Evolutionary conservation across 2,329 filamentous ascomycete species (phyloP).

Genomic region (Penicillium sp.): DNA sequence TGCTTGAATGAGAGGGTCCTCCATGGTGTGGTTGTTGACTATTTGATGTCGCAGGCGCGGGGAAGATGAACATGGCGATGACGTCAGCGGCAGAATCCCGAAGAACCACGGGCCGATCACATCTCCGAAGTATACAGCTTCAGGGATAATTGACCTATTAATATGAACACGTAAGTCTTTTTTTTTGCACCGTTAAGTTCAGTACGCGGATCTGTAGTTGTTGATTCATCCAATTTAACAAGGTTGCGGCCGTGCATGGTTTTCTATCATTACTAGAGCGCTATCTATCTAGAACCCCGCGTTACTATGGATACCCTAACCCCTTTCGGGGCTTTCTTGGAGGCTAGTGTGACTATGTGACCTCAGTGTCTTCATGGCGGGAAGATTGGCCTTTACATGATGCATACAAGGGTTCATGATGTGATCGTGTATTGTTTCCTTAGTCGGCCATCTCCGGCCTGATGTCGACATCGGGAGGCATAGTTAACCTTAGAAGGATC

Average conservation of each 20-base stretch:
- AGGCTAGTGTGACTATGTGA: background rate
- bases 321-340: background rate
- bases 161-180: background rate
- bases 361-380: too few relatives aligned
- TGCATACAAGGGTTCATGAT: too few relatives aligned
- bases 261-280: background rate
- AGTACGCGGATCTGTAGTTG: too few relatives aligned
- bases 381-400: too few relatives aligned
- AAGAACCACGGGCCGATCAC: conserved; percentile 7
- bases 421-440: too few relatives aligned
- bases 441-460: too few relatives aligned
- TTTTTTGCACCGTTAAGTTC: background rate
- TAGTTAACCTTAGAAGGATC: too few relatives aligned
- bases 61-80: conserved; percentile 9
- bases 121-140: background rate
- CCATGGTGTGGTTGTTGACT: conserved; percentile 24
- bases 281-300: background rate
- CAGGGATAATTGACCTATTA: background rate
- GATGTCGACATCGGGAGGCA: too few relatives aligned
- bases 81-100: conserved; percentile 14
- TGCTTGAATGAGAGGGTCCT: conserved; percentile 55
- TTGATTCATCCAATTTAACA: background rate
- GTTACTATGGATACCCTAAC: background rate
- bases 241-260: background rate
- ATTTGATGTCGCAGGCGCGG: conserved; percentile 1